A percentile compares a stretch with the other conserved stretches of the same genome.
phyloP scores from a whole-genome alignment of 2,329 filamentous ascomycete species.

The Hypoxylon sp. region DNA sequence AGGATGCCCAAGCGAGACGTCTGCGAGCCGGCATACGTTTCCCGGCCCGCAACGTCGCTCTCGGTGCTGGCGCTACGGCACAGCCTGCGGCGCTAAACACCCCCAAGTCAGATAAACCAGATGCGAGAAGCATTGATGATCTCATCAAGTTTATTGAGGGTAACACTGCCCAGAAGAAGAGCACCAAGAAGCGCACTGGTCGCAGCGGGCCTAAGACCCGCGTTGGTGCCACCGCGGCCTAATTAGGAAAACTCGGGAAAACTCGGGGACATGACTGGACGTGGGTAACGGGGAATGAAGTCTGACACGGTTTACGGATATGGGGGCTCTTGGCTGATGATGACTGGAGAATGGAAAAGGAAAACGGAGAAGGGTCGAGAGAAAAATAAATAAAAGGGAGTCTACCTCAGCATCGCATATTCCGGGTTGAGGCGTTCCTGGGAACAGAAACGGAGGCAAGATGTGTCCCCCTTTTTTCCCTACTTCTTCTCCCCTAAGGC shows the following conservation, averaged over 20 bases:
- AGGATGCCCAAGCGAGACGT: slow-evolving; percentile 83
- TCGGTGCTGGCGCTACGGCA: slow-evolving; percentile 60
- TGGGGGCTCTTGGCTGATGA: slow-evolving; percentile 11
- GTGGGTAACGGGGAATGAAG: slow-evolving; percentile 29
- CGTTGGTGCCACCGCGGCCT: slow-evolving; percentile 53
- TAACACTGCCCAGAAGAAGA: slow-evolving; percentile 66
- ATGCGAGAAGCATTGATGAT: slow-evolving; percentile 91
- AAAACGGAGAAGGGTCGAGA: slow-evolving; percentile 5
- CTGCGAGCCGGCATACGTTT: slow-evolving; percentile 80
- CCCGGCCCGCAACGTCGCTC: slow-evolving; percentile 73
- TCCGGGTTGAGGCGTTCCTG: slow-evolving; percentile 32
- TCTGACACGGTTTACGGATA: slow-evolving; percentile 7
- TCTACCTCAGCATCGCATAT: slow-evolving; percentile 18
- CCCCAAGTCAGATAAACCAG: slow-evolving; percentile 60
- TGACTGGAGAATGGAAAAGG: neutral
- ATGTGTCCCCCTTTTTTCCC: slow-evolving; percentile 15
- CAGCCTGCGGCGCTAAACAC: slow-evolving; percentile 55
- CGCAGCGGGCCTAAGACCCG: slow-evolving; percentile 71
- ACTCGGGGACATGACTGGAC: neutral
- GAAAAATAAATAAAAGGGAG: slow-evolving; percentile 13
- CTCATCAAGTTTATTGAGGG: slow-evolving; percentile 96
- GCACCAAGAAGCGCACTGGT: slow-evolving; percentile 69
- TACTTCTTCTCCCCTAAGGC: neutral
- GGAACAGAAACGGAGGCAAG: slow-evolving; percentile 20
- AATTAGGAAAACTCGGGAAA: neutral